Percentiles rank a stretch among this genome's conserved stretches.
Conservation (phyloP, 495 filamentous ascomycete species). For the Parathielavia hyrcaniae region DNA sequence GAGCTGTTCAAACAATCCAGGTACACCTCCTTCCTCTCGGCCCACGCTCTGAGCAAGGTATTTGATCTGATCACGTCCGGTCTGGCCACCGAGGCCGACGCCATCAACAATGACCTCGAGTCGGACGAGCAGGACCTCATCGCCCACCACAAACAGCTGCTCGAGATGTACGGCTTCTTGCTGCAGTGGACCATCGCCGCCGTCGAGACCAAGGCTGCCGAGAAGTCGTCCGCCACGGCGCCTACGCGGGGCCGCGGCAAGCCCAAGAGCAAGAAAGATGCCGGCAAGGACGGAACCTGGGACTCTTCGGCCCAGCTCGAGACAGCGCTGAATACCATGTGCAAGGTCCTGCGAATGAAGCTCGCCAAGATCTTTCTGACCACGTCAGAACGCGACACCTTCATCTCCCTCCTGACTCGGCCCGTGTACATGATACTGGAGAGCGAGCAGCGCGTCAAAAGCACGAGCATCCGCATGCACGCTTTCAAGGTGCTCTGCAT, state of each 20-base stretch:
- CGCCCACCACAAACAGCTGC: slow-evolving; percentile 76
- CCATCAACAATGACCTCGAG: slow-evolving; percentile 78
- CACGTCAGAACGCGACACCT: slow-evolving; percentile 93
- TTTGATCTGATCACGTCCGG: slow-evolving; percentile 91
- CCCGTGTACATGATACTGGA: slow-evolving; percentile 90
- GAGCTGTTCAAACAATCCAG: slow-evolving; percentile 65
- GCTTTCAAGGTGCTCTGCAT: slow-evolving; percentile 95
- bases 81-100: slow-evolving; percentile 85
- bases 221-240: slow-evolving; percentile 69
- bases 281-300: slow-evolving; percentile 68
- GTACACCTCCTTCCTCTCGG: slow-evolving; percentile 73
- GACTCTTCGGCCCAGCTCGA: slow-evolving; percentile 85
- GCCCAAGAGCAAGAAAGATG: slow-evolving; percentile 61
- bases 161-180: slow-evolving; percentile 93
- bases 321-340: slow-evolving; percentile 85
- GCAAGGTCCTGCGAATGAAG: slow-evolving; percentile 90
- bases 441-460: slow-evolving; percentile 89
- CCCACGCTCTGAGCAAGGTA: slow-evolving; percentile 79
- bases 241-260: slow-evolving; percentile 70
- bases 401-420: slow-evolving; percentile 86
- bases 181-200: slow-evolving; percentile 91
- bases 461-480: slow-evolving; percentile 87
- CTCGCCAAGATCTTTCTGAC: slow-evolving; percentile 88
- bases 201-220: slow-evolving; percentile 86
- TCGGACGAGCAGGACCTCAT: slow-evolving; percentile 83